A percentile compares a stretch with the other conserved stretches of the same genome.
phyloP scores from a whole-genome alignment of 2,329 filamentous ascomycete genomes.

The Alternaria ventricosa region DNA sequence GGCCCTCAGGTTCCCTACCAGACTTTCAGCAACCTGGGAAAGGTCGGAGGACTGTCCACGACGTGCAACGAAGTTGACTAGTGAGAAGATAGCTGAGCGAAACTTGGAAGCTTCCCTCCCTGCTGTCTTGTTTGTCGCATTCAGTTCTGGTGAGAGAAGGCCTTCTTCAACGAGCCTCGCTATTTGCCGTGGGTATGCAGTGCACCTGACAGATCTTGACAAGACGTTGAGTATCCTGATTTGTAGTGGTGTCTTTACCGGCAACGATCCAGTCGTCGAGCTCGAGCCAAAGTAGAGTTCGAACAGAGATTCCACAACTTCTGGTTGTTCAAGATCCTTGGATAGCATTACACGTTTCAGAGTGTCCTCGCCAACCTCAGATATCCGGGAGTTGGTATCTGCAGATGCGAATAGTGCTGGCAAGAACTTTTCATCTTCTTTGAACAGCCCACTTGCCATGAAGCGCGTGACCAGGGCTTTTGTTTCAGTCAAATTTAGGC shows the following conservation, averaged over 20 bases:
- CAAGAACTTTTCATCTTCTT: conserved; percentile 80
- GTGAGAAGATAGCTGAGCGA: conserved; percentile 81
- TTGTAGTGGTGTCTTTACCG: conserved; percentile 71
- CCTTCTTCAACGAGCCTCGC: conserved; percentile 72
- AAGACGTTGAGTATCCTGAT: conserved; percentile 78
- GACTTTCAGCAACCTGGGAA: conserved; percentile 67
- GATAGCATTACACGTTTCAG: conserved; percentile 76
- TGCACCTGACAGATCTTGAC: conserved; percentile 76
- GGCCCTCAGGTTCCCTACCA: conserved; percentile 71
- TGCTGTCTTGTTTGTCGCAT: conserved; percentile 51
- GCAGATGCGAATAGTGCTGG: conserved; percentile 84
- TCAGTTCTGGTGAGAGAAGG: conserved; percentile 57
- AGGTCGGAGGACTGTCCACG: conserved; percentile 70
- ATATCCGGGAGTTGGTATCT: conserved; percentile 80
- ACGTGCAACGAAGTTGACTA: conserved; percentile 84
- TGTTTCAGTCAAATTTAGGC: conserved; percentile 71
- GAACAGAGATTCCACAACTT: conserved; percentile 71
- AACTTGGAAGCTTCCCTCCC: conserved; percentile 80
- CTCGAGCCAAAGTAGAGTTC: conserved; percentile 68
- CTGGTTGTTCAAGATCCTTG: conserved; percentile 73
- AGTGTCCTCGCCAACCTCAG: conserved; percentile 85
- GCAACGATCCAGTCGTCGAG: conserved; percentile 50
- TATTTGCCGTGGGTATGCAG: conserved; percentile 71
- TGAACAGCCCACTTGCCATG: conserved; percentile 84
- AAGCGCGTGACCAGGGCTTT: conserved; percentile 74